Conservation (phyloP, 164 flowering plant genomes). For the Litsea cubeba region DNA sequence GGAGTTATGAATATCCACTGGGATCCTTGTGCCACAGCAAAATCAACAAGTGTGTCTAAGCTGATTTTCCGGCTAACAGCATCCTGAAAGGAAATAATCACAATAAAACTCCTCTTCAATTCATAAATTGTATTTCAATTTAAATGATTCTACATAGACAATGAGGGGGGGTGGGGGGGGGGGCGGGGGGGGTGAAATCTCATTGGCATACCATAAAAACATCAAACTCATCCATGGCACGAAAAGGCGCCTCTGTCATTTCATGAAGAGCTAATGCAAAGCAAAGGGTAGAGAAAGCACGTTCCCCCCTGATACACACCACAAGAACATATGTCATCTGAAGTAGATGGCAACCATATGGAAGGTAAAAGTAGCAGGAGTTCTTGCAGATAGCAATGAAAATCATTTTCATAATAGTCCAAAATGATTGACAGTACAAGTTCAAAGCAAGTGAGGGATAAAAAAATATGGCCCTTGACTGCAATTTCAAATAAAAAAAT, state of each 20-base stretch:
- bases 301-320: conserved; percentile 62
- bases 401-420: not conserved
- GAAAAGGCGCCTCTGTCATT: conserved; percentile 89
- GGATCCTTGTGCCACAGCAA: conserved; percentile 76
- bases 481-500: too few relatives aligned
- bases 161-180: too few relatives aligned
- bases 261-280: conserved; percentile 93
- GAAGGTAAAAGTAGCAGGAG: not conserved
- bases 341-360: not conserved
- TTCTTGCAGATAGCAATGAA: not conserved
- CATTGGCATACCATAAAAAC: conserved; percentile 76
- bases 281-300: conserved; percentile 91
- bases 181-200: not conserved
- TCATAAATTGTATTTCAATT: not conserved
- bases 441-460: too few relatives aligned
- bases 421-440: too few relatives aligned
- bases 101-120: not conserved
- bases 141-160: not conserved
- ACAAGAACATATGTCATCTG: conserved; percentile 1
- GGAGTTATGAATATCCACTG: conserved; percentile 98
- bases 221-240: conserved; percentile 99
- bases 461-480: too few relatives aligned
- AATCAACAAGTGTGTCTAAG: conserved; percentile 83
- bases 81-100: conserved; percentile 50
- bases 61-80: conserved; percentile 96